Conservation (phyloP, 345 rosid genomes). For the Eutrema japonicum region DNA sequence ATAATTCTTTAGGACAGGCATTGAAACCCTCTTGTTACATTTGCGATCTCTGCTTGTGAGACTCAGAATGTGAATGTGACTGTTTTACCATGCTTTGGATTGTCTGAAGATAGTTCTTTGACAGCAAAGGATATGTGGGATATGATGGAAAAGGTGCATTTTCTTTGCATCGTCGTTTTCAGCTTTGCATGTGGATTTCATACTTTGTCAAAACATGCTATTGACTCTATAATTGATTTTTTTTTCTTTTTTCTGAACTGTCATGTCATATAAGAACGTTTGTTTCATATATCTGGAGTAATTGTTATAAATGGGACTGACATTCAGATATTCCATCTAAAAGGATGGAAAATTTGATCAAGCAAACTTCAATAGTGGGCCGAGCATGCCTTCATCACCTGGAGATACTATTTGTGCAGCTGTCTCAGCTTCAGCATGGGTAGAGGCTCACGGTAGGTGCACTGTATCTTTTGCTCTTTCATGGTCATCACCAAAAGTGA, state of each 20-base stretch:
- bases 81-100: constrained; percentile 91
- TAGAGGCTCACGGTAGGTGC: constrained; percentile 96
- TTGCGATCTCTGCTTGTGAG: constrained; percentile 94
- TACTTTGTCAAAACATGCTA: constrained; percentile 24
- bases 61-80: constrained; percentile 95
- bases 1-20: constrained; percentile 71
- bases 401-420: constrained; percentile 97
- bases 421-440: constrained; percentile 98
- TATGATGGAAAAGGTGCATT: constrained; percentile 71
- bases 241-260: neutral
- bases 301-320: constrained; percentile 30
- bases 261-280: constrained; percentile 12
- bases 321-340: constrained; percentile 35
- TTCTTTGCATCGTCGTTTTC: constrained; percentile 8
- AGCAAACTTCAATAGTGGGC: constrained; percentile 68
- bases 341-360: constrained; percentile 90
- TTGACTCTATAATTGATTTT: constrained; percentile 5
- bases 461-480: constrained; percentile 93
- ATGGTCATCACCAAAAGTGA: constrained; percentile 97
- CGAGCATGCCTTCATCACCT: constrained; percentile 70
- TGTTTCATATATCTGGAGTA: constrained; percentile 27
- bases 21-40: constrained; percentile 92
- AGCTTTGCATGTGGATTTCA: constrained; percentile 19
- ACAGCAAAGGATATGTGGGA: constrained; percentile 92
- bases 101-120: constrained; percentile 68